phyloP scores from a whole-genome alignment of 495 filamentous ascomycete genomes.

The Hypoxylon cercidicola region DNA sequence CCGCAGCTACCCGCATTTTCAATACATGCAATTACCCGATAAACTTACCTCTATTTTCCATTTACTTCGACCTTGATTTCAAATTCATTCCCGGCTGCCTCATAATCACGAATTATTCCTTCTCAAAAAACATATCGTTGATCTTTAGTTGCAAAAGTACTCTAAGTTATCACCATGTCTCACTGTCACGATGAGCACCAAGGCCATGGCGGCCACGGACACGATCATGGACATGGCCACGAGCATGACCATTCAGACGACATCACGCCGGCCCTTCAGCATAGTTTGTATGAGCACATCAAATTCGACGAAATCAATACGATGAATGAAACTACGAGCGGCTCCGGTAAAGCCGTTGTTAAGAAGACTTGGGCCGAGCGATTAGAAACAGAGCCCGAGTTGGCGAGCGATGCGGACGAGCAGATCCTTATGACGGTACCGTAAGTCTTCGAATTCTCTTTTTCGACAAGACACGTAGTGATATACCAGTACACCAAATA shows the following conservation, averaged over 20 bases:
- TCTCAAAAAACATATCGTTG: neutral
- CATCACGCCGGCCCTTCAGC: conserved; percentile 87
- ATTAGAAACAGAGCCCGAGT: conserved; percentile 72
- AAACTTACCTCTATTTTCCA: neutral
- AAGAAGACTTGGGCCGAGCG: conserved; percentile 91
- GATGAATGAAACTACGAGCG: conserved; percentile 77
- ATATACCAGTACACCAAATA: too few species aligned
- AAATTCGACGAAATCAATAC: conserved; percentile 87
- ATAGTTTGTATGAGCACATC: conserved; percentile 88
- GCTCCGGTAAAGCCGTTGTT: conserved; percentile 78
- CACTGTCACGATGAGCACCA: conserved; percentile 58
- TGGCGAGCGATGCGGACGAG: conserved; percentile 89
- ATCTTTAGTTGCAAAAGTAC: neutral
- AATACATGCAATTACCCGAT: conserved; percentile 34
- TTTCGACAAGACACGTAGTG: neutral
- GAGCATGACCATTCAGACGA: conserved; percentile 89
- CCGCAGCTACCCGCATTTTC: conserved; percentile 29
- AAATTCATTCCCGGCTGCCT: neutral
- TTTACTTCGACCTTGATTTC: neutral
- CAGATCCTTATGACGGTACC: conserved; percentile 92
- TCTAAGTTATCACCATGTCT: conserved; percentile 52
- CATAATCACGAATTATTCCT: neutral
- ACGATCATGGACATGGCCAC: conserved; percentile 38
- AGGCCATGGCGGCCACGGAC: conserved; percentile 47
- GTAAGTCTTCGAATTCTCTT: conserved; percentile 63